Evolutionary conservation across 805 yeast genomes (phyloP).

Genomic region (Schwanniomyces vanrijiae): DNA sequence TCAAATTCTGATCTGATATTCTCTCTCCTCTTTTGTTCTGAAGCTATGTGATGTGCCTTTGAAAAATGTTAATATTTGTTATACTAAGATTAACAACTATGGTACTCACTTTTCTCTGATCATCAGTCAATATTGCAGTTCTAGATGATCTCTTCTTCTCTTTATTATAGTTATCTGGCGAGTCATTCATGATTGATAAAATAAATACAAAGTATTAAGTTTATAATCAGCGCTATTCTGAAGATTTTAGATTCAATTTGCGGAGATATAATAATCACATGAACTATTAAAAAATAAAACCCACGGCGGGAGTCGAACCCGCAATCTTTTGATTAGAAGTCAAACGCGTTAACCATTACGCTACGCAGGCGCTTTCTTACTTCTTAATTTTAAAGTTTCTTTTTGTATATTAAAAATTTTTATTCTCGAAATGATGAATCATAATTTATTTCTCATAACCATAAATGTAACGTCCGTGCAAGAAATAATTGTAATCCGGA

Average conservation of each 20-base stretch:
- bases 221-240: neutral
- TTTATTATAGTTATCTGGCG: neutral
- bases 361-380: conserved; percentile 33
- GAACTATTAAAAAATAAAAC: conserved; percentile 15
- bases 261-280: neutral
- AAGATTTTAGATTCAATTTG: neutral
- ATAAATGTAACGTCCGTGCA: no score
- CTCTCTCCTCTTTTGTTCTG: conserved; percentile 84
- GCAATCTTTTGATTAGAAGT: conserved; percentile 66
- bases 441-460: no score
- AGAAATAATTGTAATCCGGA: no score
- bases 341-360: conserved; percentile 70
- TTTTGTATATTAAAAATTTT: no score
- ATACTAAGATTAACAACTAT: neutral
- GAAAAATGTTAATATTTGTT: neutral
- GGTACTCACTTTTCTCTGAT: conserved; percentile 33
- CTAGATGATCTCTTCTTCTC: conserved; percentile 20
- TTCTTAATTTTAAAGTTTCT: no score
- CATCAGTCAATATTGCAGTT: conserved; percentile 32
- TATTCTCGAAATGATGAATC: no score
- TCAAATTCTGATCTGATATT: conserved; percentile 84
- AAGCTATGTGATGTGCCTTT: conserved; percentile 77
- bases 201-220: neutral
- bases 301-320: conserved; percentile 61
- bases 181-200: neutral